Conservation (phyloP, 495 filamentous ascomycete species). For the Penicillium paradoxum region DNA sequence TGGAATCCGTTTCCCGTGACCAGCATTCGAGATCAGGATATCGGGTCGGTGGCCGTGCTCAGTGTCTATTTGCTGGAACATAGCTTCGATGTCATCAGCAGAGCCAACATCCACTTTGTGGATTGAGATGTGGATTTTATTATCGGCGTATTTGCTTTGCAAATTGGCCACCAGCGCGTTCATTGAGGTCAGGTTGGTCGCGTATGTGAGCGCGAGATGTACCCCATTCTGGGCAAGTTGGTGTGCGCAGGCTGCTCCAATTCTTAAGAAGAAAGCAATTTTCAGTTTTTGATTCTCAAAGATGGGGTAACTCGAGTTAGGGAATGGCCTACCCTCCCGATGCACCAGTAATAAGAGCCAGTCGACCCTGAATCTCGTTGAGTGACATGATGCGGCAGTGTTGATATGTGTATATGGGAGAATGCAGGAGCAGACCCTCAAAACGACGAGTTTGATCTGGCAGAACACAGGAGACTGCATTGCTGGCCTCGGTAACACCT, state of each 20-base stretch:
- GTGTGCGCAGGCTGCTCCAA: constrained; percentile 56
- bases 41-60: constrained; percentile 54
- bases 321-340: constrained; percentile 53
- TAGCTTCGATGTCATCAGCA: constrained; percentile 43
- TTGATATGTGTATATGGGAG: background rate
- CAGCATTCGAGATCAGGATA: constrained; percentile 59
- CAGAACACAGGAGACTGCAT: background rate
- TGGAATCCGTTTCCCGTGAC: constrained; percentile 46
- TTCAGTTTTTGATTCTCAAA: background rate
- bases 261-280: constrained; percentile 32
- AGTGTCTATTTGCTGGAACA: constrained; percentile 49
- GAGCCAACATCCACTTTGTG: constrained; percentile 55
- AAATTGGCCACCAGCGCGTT: constrained; percentile 41
- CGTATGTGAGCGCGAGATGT: constrained; percentile 59
- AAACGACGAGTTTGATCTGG: background rate
- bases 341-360: constrained; percentile 61
- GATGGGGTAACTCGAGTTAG: background rate
- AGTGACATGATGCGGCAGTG: constrained; percentile 24
- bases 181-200: constrained; percentile 44
- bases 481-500: constrained; percentile 21
- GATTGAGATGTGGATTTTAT: constrained; percentile 43
- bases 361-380: constrained; percentile 52
- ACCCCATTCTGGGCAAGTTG: constrained; percentile 50
- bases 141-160: constrained; percentile 21
- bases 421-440: background rate